Percentiles rank a stretch among this genome's conserved stretches.
These are phyloP conservation scores for Tricholoma furcatifolium DNA, from an alignment of 768 basidiomycete species.

Conservation along the genomic window DNA sequence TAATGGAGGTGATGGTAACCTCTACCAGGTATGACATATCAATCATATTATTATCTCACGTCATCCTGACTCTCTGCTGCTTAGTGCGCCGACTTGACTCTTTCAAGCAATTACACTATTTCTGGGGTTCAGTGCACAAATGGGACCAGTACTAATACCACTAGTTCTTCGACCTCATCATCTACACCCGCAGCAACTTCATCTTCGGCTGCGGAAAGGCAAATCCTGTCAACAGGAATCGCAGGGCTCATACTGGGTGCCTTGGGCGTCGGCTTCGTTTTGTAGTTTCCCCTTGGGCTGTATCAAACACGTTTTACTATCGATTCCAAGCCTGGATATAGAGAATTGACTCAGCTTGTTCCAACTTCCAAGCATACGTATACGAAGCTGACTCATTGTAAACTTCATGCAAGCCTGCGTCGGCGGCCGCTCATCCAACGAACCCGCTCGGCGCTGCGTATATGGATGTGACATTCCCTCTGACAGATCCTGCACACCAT, in stretches of 20 bases:
- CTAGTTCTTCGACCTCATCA: conserved; percentile 13
- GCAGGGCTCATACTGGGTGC: neutral
- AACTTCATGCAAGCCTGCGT: too few species aligned
- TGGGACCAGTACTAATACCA: conserved; percentile 20
- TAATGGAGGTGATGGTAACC: conserved; percentile 66
- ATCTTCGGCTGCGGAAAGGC: neutral
- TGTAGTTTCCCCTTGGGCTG: neutral
- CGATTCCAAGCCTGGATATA: too few species aligned
- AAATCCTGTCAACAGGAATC: neutral
- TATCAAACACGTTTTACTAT: too few species aligned
- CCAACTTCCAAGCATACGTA: too few species aligned
- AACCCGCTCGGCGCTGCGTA: too few species aligned
- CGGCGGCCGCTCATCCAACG: too few species aligned
- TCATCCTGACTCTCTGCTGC: neutral
- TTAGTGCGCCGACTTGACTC: conserved; percentile 79
- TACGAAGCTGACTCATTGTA: too few species aligned
- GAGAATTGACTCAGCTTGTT: too few species aligned
- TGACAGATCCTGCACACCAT: too few species aligned
- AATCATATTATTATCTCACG: neutral
- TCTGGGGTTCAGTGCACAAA: conserved; percentile 40
- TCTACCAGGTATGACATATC: conserved; percentile 60
- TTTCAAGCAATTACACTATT: conserved; percentile 52
- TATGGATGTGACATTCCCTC: too few species aligned
- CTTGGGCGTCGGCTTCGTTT: neutral
- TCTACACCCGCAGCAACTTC: conserved; percentile 1